Percentiles rank a stretch among this genome's conserved stretches.
These are phyloP conservation scores for Capronia americana DNA, from an alignment of 2,329 filamentous ascomycete genomes.

Conservation along the genomic window DNA sequence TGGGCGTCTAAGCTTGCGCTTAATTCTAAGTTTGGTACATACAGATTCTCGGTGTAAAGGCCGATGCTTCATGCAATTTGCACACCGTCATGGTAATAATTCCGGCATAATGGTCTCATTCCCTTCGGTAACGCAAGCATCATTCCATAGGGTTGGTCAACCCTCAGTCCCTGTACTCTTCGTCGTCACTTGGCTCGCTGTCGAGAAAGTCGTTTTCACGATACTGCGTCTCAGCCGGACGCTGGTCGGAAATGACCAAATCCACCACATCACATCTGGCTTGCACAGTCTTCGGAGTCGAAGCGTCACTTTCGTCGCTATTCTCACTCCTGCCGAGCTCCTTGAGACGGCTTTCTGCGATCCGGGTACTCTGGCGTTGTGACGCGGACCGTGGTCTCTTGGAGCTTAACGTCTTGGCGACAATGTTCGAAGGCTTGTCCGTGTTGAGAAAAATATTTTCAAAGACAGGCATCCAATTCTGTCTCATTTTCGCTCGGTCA, in stretches of 20 bases:
- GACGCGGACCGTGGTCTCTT: conserved; percentile 35
- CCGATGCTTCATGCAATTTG: neutral
- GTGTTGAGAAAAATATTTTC: conserved; percentile 55
- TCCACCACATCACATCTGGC: conserved; percentile 65
- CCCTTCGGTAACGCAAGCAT: neutral
- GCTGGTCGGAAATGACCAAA: conserved; percentile 67
- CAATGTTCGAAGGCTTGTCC: conserved; percentile 14
- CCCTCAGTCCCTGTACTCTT: conserved; percentile 64
- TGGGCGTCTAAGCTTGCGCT: neutral
- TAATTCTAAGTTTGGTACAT: no score
- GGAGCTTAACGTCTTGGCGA: neutral
- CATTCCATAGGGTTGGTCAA: neutral
- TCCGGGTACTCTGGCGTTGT: conserved; percentile 50
- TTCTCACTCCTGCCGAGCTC: conserved; percentile 19
- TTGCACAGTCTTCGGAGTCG: conserved; percentile 45
- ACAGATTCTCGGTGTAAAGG: no score
- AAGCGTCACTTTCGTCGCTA: conserved; percentile 28
- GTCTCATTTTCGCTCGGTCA: conserved; percentile 77
- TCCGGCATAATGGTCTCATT: neutral
- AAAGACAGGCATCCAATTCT: conserved; percentile 76
- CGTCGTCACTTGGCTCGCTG: conserved; percentile 61
- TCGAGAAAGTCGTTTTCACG: conserved; percentile 67
- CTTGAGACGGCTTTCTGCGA: conserved; percentile 38
- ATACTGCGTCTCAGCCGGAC: conserved; percentile 64
- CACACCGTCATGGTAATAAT: neutral